Base-by-base conservation (phyloP, 139 green algal genomes). In the Tetraselmis striata region DNA sequence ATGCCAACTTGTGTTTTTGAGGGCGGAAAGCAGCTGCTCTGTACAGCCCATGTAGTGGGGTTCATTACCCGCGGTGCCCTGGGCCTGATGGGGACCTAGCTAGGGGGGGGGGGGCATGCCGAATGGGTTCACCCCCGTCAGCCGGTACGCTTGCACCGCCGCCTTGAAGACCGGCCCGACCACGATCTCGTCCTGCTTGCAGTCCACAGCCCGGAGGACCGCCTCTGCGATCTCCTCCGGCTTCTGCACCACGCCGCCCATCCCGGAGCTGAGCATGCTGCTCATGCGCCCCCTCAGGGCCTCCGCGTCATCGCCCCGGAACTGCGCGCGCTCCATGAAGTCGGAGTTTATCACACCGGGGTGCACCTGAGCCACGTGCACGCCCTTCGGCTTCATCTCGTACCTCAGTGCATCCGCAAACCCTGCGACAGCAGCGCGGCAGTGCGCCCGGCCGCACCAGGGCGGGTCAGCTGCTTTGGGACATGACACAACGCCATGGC, bases 171-270 rank as follows among this genome's bases (percentile, higher is more conserved):
- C 79, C 59, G 83, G 29, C 18, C 88, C 88, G 75, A 91, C 88
- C 1, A 81, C 74, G 28, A 88, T 78, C 29, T 91, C 84, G 67
- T 85, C 77, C 58, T 59, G 45, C 80, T 88, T 86, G 28, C 29
- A 81, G 5, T n/a, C 32, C 0, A 77, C 81, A 28, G 77, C 77
- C 28, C 22, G 23, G 30, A 30, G 74, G 30, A 80, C 29, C 1
- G 83, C 83, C 1, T 89, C 85, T n/a, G 85, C 88, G 25, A 91
- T 85, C 80, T 91, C 85, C 25, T 82, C 31, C 0, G 88, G 88
- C 1, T 45, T 88, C 82, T 91, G 88, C 2, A 75, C 81, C 29
- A 91, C 79, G 86, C 80, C 88, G 82, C 0, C 28, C 58, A 29
- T 84, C 84, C 30, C 84, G 29, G 76, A 85, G 29, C 81, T 87